phyloP scores from a whole-genome alignment of 2,329 filamentous ascomycete genomes.

The Cordyceps tenuipes region DNA sequence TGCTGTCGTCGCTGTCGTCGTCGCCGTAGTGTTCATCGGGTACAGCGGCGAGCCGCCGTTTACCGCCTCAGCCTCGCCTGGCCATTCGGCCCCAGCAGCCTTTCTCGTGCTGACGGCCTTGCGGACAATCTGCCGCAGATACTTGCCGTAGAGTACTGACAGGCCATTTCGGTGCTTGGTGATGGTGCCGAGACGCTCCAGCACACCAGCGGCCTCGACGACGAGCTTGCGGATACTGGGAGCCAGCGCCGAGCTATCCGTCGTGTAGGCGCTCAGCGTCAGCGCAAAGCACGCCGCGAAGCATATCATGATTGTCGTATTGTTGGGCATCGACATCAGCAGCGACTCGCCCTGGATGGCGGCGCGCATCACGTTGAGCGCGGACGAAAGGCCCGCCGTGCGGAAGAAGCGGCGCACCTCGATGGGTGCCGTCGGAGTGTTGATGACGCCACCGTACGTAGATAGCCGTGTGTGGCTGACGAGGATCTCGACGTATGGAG shows the following conservation, averaged over 20 bases:
- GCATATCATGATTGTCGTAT: slow-evolving; percentile 71
- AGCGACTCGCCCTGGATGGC: slow-evolving; percentile 64
- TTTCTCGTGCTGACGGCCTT: slow-evolving; percentile 23
- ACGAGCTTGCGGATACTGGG: slow-evolving; percentile 57
- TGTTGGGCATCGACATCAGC: slow-evolving; percentile 69
- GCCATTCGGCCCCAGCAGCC: slow-evolving; percentile 5
- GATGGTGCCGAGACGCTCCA: slow-evolving; percentile 59
- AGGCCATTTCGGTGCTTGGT: slow-evolving; percentile 60
- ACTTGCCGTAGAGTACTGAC: slow-evolving; percentile 43
- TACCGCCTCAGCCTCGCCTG: neutral
- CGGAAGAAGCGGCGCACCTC: slow-evolving; percentile 67
- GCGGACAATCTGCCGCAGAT: slow-evolving; percentile 35
- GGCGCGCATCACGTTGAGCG: slow-evolving; percentile 65
- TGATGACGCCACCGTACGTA: slow-evolving; percentile 68
- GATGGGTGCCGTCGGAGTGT: slow-evolving; percentile 61
- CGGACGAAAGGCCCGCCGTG: slow-evolving; percentile 61
- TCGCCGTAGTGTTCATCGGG: neutral
- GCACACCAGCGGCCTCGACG: slow-evolving; percentile 58
- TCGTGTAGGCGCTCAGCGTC: slow-evolving; percentile 52
- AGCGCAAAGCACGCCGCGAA: slow-evolving; percentile 64
- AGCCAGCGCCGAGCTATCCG: slow-evolving; percentile 48
- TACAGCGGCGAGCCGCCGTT: neutral
- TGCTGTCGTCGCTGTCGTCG: neutral
- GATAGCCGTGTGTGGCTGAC: slow-evolving; percentile 65
- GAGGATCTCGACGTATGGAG: slow-evolving; percentile 67